Percentiles rank a stretch among this genome's conserved stretches.
Conservation (phyloP, 768 basidiomycete genomes). For the Lactarius sanguifluus region DNA sequence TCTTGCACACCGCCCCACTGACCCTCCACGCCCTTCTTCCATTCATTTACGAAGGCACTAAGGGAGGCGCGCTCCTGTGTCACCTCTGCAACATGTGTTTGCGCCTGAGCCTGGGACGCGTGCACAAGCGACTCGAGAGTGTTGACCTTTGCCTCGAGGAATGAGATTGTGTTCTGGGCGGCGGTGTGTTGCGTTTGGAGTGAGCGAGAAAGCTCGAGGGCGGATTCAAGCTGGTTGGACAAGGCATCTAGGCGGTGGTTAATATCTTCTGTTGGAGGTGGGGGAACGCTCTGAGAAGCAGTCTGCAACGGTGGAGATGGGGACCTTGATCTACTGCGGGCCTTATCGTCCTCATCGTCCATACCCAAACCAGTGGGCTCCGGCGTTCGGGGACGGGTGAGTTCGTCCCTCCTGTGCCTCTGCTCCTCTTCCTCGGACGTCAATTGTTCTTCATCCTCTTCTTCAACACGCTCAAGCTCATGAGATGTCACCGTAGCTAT, state of each 20-base stretch:
- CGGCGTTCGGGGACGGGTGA: conserved; percentile 75
- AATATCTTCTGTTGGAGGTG: conserved; percentile 52
- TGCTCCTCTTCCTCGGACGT: conserved; percentile 46
- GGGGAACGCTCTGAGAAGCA: conserved; percentile 29
- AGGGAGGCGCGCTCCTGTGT: conserved; percentile 49
- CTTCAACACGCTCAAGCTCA: conserved; percentile 68
- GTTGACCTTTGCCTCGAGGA: conserved; percentile 66
- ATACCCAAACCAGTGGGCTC: conserved; percentile 68
- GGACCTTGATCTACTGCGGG: conserved; percentile 33
- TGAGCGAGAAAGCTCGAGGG: conserved; percentile 66
- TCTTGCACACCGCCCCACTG: conserved; percentile 76
- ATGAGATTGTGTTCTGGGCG: conserved; percentile 72
- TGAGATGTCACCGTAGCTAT: conserved; percentile 69
- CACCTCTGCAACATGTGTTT: conserved; percentile 37
- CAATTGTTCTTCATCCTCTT: conserved; percentile 67
- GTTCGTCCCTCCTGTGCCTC: conserved; percentile 47
- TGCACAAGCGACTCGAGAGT: conserved; percentile 69
- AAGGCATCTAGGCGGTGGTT: conserved; percentile 60
- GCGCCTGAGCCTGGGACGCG: conserved; percentile 43
- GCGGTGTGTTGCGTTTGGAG: conserved; percentile 76
- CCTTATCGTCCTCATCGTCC: conserved; percentile 47
- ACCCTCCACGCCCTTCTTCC: conserved; percentile 78
- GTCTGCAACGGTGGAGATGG: conserved; percentile 32
- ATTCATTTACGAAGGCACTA: conserved; percentile 58
- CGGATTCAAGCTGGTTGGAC: conserved; percentile 70